phyloP scores from a whole-genome alignment of 108 stramenopile species.

The Fragilaria radians region DNA sequence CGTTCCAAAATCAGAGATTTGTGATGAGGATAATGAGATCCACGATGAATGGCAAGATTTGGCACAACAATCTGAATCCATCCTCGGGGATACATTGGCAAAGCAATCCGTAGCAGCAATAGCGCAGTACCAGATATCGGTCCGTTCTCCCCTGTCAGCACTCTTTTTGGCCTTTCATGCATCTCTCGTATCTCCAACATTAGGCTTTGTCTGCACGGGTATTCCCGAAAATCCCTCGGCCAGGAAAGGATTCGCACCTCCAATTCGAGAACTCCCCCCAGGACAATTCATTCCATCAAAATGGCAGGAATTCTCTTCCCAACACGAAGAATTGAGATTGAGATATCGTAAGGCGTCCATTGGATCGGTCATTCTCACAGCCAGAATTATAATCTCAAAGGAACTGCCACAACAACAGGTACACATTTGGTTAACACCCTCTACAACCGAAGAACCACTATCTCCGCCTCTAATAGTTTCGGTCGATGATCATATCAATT shows the following conservation, averaged over 20 bases:
- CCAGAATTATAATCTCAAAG: conserved; percentile 2
- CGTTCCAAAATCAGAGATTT: not conserved
- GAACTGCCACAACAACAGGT: not conserved
- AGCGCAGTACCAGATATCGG: conserved; percentile 28
- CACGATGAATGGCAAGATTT: conserved; percentile 9
- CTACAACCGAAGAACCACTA: conserved; percentile 28
- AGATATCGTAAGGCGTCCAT: conserved; percentile 47
- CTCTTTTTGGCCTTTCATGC: conserved; percentile 59
- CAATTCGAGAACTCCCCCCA: conserved; percentile 63
- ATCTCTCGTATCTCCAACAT: conserved; percentile 32
- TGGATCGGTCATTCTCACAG: conserved; percentile 28
- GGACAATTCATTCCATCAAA: conserved; percentile 46
- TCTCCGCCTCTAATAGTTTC: conserved; percentile 28
- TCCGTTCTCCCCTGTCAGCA: conserved; percentile 52
- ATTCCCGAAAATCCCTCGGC: conserved; percentile 30
- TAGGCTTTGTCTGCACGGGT: conserved; percentile 60
- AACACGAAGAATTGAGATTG: conserved; percentile 9
- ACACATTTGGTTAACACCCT: conserved; percentile 20
- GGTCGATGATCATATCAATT: conserved; percentile 52
- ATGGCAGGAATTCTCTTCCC: conserved; percentile 43
- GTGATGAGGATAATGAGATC: conserved; percentile 1
- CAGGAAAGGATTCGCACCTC: conserved; percentile 60
- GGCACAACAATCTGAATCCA: not conserved
- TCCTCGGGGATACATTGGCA: conserved; percentile 34
- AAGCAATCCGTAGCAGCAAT: conserved; percentile 38